Percentiles rank a stretch among this genome's conserved stretches.
These are phyloP conservation scores for Hypoxylon sp. DNA, from an alignment of 2,329 filamentous ascomycete genomes.

Conservation along the genomic window DNA sequence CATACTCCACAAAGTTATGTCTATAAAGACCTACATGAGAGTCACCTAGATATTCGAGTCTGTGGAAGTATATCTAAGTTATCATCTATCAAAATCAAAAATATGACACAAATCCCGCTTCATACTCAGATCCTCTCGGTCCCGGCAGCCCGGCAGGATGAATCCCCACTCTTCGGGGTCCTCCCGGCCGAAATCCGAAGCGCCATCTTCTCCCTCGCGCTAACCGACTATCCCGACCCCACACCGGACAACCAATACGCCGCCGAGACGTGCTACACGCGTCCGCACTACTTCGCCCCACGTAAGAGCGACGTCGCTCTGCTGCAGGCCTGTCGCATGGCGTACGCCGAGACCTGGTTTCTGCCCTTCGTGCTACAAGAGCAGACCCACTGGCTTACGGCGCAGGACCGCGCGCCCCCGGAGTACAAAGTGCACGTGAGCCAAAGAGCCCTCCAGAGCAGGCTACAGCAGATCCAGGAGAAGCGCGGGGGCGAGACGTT, in stretches of 20 bases:
- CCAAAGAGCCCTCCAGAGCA: neutral
- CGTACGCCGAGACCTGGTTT: slow-evolving; percentile 16
- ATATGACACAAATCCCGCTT: slow-evolving; percentile 1
- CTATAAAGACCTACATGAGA: no score
- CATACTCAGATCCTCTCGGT: slow-evolving; percentile 8
- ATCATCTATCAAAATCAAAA: no score
- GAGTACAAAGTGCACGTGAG: slow-evolving; percentile 3
- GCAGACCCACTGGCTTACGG: slow-evolving; percentile 15
- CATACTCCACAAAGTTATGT: no score
- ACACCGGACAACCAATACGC: slow-evolving; percentile 7
- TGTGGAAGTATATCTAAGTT: no score
- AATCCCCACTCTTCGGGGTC: slow-evolving; percentile 8
- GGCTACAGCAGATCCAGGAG: slow-evolving; percentile 8
- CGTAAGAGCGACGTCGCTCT: slow-evolving; percentile 13
- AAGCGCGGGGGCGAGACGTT: slow-evolving; percentile 2
- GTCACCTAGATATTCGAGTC: no score
- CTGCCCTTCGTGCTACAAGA: slow-evolving; percentile 12
- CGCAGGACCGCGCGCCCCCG: slow-evolving; percentile 7
- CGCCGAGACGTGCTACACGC: slow-evolving; percentile 9
- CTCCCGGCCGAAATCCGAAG: slow-evolving; percentile 14
- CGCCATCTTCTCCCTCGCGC: slow-evolving; percentile 7
- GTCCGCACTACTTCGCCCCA: slow-evolving; percentile 13
- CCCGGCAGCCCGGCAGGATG: slow-evolving; percentile 5
- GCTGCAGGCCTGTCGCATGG: slow-evolving; percentile 10
- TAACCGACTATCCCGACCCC: slow-evolving; percentile 11